Base-by-base conservation (phyloP, 2,329 filamentous ascomycete species). In the Ophiostoma sp. region DNA sequence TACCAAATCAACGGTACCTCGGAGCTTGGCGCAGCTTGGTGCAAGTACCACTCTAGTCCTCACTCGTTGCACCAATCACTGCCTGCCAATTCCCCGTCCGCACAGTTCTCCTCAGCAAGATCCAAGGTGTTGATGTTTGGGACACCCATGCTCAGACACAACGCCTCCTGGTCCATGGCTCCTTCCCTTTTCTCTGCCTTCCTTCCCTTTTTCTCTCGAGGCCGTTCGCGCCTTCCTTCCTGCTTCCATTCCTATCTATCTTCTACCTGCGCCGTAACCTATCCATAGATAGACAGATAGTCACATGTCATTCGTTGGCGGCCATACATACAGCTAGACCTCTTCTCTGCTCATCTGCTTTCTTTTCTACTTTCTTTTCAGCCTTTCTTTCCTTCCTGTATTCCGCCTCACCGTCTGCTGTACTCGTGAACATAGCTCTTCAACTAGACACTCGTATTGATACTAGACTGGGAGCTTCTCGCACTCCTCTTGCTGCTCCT, bases 151-250 rank as follows among this genome's bases (percentile, higher is more conserved):
- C 55, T 60, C 55, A 38, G 55, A 60, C 55, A 60, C 55, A 18
- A 11, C 49, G 49, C 49, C 49, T 52, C 49, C n/a, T 52, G 6
- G 38, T 60, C 58, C 60, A 55, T 49, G 12, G 36, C 44, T 49
- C 66, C 66, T 67, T 67, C 55, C 42, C 8, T 55, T 55, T 27
- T 18, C 5, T 16, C 7, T 7, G 18, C 11, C 36, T 16, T 62
- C 27, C 14, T n/a, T 62, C 55, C 27, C 7, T 16, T 7, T 60
- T 36, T 12, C 8, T 40, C 16, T 18, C 9, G 40, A 9, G 14
- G 18, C 40, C 38, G 16, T 16, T 64, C 44, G 58, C 40, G 44
- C 66, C 47, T 67, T 67, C 66, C 58, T 18, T 52, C 12, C n/a
- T 45, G 42, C 4, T 18, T 47, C 7, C 40, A 6, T 16, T 5